Base-by-base conservation (phyloP, 2,329 filamentous ascomycete species). In the Neonectria punicea region DNA sequence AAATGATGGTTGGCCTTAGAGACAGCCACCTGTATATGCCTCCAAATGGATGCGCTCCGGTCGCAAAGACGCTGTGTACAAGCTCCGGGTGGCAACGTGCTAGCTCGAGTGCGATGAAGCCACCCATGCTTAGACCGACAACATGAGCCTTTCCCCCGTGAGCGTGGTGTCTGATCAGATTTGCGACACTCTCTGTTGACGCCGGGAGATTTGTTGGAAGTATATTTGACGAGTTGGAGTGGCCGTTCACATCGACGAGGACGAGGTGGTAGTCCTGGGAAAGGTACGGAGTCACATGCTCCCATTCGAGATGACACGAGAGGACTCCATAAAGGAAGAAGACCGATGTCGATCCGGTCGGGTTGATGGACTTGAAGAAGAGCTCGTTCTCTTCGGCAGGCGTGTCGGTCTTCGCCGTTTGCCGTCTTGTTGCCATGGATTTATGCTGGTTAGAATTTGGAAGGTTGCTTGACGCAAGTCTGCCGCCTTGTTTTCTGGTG, bases 111-210 rank as follows among this genome's bases (percentile, higher is more conserved):
- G 53, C 39, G 6, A 55, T 22, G 22, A 55, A 55, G 2, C 53
- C 53, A n/a, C 53, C 53, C 53, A 55, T 55, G 25, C 36, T 44
- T 10, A 55, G 4, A 34, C 53, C 53, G 4, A 55, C 53, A 11
- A 55, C 36, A 34, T 55, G 53, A 2, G 53, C 53, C 16, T 44
- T 46, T 1, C 39, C 39, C 9, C n/a, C 53, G 5, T 55, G 39
- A 20, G 36, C 53, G 22, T 55, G 25, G 9, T 7, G 36, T 44
- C 11, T 28, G n/a, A 55, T 55, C 2, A 55, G 9, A 39, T 14
- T 41, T 20, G 39, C 53, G 16, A 55, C 53, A 7, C 39, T 16
- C 10, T 55, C 39, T 32, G 53, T 46, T 28, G 36, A 32, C 34
- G 36, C 39, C 13, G 53, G 39, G 2, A 55, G 22, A 44, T 20